phyloP scores from a whole-genome alignment of 1,139 yeast species.

The Magnusiomyces sp. region DNA sequence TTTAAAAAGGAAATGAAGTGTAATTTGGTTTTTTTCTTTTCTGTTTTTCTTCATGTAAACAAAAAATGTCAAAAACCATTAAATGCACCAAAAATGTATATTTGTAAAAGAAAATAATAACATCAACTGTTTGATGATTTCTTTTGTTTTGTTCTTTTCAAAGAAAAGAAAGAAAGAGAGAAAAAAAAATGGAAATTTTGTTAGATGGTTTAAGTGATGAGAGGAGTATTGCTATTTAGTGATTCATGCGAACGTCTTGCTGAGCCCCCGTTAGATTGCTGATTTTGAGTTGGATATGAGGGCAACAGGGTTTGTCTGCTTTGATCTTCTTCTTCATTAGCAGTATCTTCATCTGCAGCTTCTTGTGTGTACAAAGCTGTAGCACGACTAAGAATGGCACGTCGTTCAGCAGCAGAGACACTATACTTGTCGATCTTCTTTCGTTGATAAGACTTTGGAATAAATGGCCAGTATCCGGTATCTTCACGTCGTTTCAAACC shows the following conservation, averaged over 20 bases:
- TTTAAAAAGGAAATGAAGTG: too few relatives aligned
- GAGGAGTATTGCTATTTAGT: slow-evolving; percentile 1
- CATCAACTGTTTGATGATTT: too few relatives aligned
- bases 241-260: background rate
- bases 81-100: too few relatives aligned
- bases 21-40: too few relatives aligned
- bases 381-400: slow-evolving; percentile 8
- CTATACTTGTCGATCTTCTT: slow-evolving; percentile 1
- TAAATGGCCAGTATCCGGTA: slow-evolving; percentile 8
- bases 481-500: slow-evolving; percentile 5
- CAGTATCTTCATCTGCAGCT: background rate
- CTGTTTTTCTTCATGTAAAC: too few relatives aligned
- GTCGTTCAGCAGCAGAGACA: slow-evolving; percentile 8
- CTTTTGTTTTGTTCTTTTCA: too few relatives aligned
- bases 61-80: too few relatives aligned
- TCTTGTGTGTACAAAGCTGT: slow-evolving; percentile 7
- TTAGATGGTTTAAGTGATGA: background rate
- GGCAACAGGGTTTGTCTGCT: background rate
- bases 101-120: too few relatives aligned
- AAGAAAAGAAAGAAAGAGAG: too few relatives aligned
- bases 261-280: background rate
- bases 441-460: slow-evolving; percentile 8
- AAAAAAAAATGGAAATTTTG: too few relatives aligned
- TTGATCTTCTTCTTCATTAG: background rate
- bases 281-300: background rate